Evolutionary conservation across 148 eudicot genomes (phyloP).

Genomic region (Diospyros lotus): DNA sequence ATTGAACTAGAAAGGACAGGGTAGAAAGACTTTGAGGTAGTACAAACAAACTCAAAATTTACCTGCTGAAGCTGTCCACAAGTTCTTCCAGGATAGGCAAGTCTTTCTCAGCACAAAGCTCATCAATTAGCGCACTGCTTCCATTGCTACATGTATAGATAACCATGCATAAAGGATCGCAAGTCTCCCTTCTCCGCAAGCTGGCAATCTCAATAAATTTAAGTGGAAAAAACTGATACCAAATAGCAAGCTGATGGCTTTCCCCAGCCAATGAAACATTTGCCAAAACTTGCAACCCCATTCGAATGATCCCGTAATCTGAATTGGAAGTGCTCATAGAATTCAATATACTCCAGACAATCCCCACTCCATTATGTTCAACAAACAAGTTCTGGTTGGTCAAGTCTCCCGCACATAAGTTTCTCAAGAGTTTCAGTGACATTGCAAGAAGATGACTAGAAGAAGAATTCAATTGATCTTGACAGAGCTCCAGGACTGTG

Average conservation of each 20-base stretch:
- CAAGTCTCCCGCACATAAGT: constrained; percentile 73
- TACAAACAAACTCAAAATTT: constrained; percentile 4
- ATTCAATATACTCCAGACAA: constrained; percentile 30
- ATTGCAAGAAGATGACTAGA: constrained; percentile 34
- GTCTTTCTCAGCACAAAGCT: constrained; percentile 48
- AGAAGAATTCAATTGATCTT: constrained; percentile 30
- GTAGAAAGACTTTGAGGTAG: background rate
- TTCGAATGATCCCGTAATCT: constrained; percentile 36
- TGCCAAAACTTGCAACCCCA: constrained; percentile 72
- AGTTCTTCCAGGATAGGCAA: constrained; percentile 49
- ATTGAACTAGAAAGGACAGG: background rate
- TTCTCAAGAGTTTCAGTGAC: constrained; percentile 73
- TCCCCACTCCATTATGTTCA: constrained; percentile 50
- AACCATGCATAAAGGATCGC: constrained; percentile 83
- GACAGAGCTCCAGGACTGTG: constrained; percentile 42
- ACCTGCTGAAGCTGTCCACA: constrained; percentile 60
- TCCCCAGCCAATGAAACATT: constrained; percentile 76
- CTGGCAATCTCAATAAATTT: constrained; percentile 49
- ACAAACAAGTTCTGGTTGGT: constrained; percentile 59
- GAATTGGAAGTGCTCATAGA: constrained; percentile 28
- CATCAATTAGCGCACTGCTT: constrained; percentile 26
- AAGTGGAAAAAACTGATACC: constrained; percentile 53
- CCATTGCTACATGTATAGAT: constrained; percentile 58
- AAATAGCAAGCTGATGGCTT: constrained; percentile 52
- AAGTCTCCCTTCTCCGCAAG: constrained; percentile 45